These are phyloP conservation scores for Chlamydomonas incerta DNA, from an alignment of 139 green algal genomes.

Conservation along the genomic window DNA sequence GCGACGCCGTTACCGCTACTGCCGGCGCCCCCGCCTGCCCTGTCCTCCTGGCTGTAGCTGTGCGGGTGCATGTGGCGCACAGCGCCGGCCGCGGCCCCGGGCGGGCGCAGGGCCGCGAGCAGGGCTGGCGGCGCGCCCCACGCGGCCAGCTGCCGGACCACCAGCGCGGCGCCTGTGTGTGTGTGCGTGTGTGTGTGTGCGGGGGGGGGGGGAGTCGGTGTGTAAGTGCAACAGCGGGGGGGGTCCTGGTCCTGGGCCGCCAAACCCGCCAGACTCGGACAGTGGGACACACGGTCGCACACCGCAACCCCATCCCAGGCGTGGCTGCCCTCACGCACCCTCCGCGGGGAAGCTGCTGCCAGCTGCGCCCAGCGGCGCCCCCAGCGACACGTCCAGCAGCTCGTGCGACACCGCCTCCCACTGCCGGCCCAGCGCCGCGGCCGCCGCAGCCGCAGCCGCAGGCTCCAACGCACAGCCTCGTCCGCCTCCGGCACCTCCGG, in stretches of 20 bases:
- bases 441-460: background rate
- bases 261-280: background rate
- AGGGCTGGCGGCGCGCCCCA: constrained; percentile 16
- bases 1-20: background rate
- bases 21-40: no score
- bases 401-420: constrained; percentile 4
- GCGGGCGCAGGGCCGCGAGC: background rate
- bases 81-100: no score
- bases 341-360: background rate
- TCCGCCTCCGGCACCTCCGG: background rate
- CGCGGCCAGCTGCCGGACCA: background rate
- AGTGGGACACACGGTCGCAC: background rate
- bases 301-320: no score
- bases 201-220: no score
- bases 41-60: background rate
- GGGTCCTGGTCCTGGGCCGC: background rate
- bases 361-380: background rate
- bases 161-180: background rate
- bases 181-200: no score
- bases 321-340: background rate
- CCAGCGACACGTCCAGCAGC: background rate
- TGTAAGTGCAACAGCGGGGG: background rate
- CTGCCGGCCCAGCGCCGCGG: background rate
- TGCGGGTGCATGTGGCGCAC: no score
- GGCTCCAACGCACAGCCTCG: no score